These are phyloP conservation scores for Bullera alba DNA, from an alignment of 768 basidiomycete genomes.

Conservation along the genomic window DNA sequence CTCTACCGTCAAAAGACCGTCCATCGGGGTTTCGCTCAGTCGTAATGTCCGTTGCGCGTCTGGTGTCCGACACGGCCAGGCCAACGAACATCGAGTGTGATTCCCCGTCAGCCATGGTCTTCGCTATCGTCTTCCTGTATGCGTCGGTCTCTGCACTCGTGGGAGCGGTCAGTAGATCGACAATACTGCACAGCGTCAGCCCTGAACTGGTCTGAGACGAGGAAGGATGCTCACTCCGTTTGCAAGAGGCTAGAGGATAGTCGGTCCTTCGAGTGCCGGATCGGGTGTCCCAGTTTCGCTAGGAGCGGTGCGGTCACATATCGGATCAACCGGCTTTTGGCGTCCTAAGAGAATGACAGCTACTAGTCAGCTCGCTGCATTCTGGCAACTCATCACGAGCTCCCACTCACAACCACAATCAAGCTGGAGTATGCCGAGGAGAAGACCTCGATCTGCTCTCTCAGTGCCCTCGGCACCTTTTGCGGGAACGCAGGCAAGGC, in stretches of 20 bases:
- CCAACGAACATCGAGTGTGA: conserved; percentile 16
- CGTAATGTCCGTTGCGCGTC: background rate
- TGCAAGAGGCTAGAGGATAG: conserved; percentile 5
- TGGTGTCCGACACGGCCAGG: background rate
- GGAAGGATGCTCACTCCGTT: conserved; percentile 4
- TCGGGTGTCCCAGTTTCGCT: conserved; percentile 16
- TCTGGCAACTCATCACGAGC: background rate
- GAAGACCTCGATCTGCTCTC: conserved; percentile 13
- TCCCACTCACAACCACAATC: conserved; percentile 12
- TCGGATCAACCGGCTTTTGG: conserved; percentile 3
- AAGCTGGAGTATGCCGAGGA: conserved; percentile 18
- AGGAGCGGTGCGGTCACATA: conserved; percentile 15
- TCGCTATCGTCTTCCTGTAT: conserved; percentile 1
- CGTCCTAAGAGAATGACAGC: too few species aligned
- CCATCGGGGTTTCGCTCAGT: background rate
- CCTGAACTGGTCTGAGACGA: too few species aligned
- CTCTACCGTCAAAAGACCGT: background rate
- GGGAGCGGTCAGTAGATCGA: conserved; percentile 6
- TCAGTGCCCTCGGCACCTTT: conserved; percentile 2
- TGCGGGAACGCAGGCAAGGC: background rate
- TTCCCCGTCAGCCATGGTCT: conserved; percentile 1
- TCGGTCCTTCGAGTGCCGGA: conserved; percentile 9
- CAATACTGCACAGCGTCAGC: conserved; percentile 6
- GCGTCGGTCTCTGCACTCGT: conserved; percentile 2
- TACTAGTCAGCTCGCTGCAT: too few species aligned